These are phyloP conservation scores for Puccinia polysora DNA, from an alignment of 1,284 basidiomycete genomes.

Conservation along the genomic window DNA sequence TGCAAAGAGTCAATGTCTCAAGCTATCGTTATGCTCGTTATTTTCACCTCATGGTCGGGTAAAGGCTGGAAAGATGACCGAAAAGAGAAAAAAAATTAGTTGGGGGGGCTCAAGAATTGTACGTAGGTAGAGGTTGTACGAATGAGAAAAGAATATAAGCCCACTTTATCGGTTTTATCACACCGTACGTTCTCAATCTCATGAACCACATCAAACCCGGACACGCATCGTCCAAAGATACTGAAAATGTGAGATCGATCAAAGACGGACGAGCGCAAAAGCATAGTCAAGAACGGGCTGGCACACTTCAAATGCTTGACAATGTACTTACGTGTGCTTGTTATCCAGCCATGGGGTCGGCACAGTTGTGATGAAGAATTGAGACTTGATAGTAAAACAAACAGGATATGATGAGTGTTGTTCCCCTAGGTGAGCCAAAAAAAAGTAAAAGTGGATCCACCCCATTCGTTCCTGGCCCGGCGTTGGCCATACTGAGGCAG, in stretches of 20 bases:
- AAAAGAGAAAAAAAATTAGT: neutral
- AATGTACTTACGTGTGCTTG: constrained; percentile 57
- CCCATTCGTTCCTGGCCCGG: constrained; percentile 84
- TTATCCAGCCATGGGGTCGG: constrained; percentile 82
- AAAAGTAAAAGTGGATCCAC: constrained; percentile 44
- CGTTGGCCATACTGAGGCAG: constrained; percentile 99
- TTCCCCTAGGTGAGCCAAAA: neutral
- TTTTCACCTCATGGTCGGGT: constrained; percentile 37
- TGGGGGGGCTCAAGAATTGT: neutral
- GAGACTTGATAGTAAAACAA: constrained; percentile 58
- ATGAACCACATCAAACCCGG: constrained; percentile 59
- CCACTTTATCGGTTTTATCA: constrained; percentile 55
- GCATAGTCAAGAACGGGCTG: neutral
- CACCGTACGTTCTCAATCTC: constrained; percentile 74
- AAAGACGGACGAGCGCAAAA: neutral
- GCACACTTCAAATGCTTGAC: neutral
- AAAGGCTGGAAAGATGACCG: constrained; percentile 13
- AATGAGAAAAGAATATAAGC: constrained; percentile 48
- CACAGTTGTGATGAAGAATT: constrained; percentile 98
- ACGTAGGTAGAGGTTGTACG: constrained; percentile 38
- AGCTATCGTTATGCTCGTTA: constrained; percentile 38
- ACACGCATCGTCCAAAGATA: constrained; percentile 59
- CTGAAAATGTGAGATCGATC: too few relatives aligned
- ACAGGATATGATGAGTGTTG: neutral
- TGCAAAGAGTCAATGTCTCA: too few relatives aligned